Conservation (phyloP, 768 basidiomycete species). For the Boletus fagicola region DNA sequence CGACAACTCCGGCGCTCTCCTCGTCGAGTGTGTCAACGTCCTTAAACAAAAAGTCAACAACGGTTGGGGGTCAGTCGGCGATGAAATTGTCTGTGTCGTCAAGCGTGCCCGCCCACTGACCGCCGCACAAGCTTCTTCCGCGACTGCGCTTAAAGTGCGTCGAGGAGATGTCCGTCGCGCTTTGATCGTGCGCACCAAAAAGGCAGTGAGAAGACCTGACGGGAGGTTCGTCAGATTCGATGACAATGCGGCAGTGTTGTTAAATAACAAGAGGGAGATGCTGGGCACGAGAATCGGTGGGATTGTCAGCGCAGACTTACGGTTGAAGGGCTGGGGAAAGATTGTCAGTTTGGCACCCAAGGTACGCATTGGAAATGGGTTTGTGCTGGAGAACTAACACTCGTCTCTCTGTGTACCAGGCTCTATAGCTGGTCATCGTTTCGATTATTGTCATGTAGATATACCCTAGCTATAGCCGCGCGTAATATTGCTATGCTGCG, state of each 20-base stretch:
- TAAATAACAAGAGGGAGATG: conserved; percentile 97
- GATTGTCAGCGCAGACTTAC: conserved; percentile 86
- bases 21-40: conserved; percentile 95
- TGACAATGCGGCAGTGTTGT: conserved; percentile 91
- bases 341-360: conserved; percentile 90
- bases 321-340: conserved; percentile 93
- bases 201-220: conserved; percentile 81
- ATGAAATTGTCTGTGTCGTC: conserved; percentile 95
- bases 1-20: conserved; percentile 94
- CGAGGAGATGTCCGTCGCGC: conserved; percentile 94
- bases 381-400: background rate
- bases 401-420: conserved; percentile 4
- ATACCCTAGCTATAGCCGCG: conserved; percentile 13
- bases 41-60: conserved; percentile 95
- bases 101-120: conserved; percentile 85
- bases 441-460: conserved; percentile 1
- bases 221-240: conserved; percentile 88
- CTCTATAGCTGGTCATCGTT: conserved; percentile 10
- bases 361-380: conserved; percentile 39
- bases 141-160: conserved; percentile 85
- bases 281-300: conserved; percentile 93
- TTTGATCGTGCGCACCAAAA: conserved; percentile 91
- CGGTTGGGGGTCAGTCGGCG: conserved; percentile 90
- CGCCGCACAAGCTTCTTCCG: conserved; percentile 60
- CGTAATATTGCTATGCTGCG: background rate